These are phyloP conservation scores for Rhizophagus prolifer DNA, from an alignment of 192 early-diverging fungal genomes.

Conservation along the genomic window DNA sequence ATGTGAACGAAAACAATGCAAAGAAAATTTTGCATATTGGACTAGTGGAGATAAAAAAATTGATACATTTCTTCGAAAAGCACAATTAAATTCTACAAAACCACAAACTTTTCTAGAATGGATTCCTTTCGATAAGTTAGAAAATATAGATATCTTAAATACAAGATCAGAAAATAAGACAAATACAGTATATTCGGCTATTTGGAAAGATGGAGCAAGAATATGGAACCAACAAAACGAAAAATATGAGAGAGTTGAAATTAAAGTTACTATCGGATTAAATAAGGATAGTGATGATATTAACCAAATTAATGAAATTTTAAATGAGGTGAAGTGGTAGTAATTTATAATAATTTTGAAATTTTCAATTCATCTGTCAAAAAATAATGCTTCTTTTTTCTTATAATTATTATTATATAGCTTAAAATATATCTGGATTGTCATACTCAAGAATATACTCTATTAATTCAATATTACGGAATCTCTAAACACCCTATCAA, in stretches of 20 bases:
- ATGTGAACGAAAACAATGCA: neutral
- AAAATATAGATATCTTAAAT: neutral
- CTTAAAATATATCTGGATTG: too few relatives aligned
- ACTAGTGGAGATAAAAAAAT: neutral
- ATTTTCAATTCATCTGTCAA: too few relatives aligned
- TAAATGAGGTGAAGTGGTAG: neutral
- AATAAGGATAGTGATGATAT: too few relatives aligned
- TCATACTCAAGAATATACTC: neutral
- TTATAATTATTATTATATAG: too few relatives aligned
- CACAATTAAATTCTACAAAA: neutral
- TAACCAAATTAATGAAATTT: neutral
- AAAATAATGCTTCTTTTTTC: too few relatives aligned
- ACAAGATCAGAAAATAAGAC: neutral
- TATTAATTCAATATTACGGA: neutral
- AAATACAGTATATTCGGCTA: neutral
- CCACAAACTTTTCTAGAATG: slow-evolving; percentile 1
- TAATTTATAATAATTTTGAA: too few relatives aligned
- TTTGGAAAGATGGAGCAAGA: neutral
- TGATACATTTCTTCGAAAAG: neutral
- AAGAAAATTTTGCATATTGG: neutral
- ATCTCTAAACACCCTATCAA: neutral
- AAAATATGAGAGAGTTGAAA: neutral
- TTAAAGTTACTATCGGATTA: neutral
- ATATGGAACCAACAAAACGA: neutral
- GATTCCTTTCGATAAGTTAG: neutral